Base-by-base conservation (phyloP, 2,329 filamentous ascomycete genomes). In the Fusarium heterosporum region DNA sequence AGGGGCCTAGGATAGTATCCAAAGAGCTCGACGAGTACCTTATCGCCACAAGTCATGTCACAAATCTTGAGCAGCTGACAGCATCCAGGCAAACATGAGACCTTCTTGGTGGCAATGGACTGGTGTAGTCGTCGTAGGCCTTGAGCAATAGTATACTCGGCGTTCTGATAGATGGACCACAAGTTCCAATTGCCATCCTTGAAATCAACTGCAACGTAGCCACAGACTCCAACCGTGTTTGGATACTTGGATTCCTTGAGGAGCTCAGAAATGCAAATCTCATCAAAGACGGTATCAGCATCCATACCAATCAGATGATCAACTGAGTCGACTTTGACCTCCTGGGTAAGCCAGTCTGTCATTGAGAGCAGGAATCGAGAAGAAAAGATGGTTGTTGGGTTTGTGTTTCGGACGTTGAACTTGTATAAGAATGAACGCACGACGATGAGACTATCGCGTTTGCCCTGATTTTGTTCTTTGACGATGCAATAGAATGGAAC, bases 381-480 rank as follows among this genome's bases (percentile, higher is more conserved):
- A 16, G 72, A 76, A 64, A 81, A 80, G 54, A 80, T 76, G 32
- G 77, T 76, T 28, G 73, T 69, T 9, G 76, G 74, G 32, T 74
- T 75, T 47, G 71, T 67, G 38, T 69, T 66, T n/a, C 80, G 78
- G 13, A 73, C 66, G 50, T 82, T 80, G 75, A 77, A 82, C 61
- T 81, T 78, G 68, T 79, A 76, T 11, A 81, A 64, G 52, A 82
- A 79, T 1, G 79, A 81, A 5, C 79, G 78, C 32, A 76, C 70
- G 11, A 81, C 72, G 41, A 80, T 80, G 39, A 82, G 69, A 34
- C 79, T 78, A 63, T 82, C 80, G 4, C 79, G 74, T 69, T 81
- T 82, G 42, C 79, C 79, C 53, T 79, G 78, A 60, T 81, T 81
- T 66, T 78, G 75, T 51, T 78, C 75, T 70, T 82, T 82, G 69